These are phyloP conservation scores for Ogataea ramenticola DNA, from an alignment of 805 yeast genomes.

Conservation along the genomic window DNA sequence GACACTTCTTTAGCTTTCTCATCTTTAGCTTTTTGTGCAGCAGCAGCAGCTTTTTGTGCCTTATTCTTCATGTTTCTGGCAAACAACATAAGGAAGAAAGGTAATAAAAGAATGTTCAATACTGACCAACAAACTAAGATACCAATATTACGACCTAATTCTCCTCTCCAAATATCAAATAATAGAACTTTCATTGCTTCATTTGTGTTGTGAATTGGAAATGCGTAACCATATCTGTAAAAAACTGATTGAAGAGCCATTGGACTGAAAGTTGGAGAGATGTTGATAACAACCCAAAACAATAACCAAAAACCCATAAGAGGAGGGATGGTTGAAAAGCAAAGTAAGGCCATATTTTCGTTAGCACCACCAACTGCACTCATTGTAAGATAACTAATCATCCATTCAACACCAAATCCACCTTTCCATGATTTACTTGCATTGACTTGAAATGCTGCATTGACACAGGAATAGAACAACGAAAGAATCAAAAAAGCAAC, in stretches of 20 bases:
- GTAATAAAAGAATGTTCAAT: constrained; percentile 35
- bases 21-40: background rate
- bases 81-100: constrained; percentile 37
- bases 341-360: constrained; percentile 52
- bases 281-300: constrained; percentile 61
- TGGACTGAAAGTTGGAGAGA: constrained; percentile 63
- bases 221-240: constrained; percentile 57
- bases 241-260: constrained; percentile 50
- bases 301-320: constrained; percentile 64
- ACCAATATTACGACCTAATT: constrained; percentile 55
- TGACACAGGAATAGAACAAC: constrained; percentile 49
- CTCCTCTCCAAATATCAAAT: constrained; percentile 47
- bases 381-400: constrained; percentile 60
- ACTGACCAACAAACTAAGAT: constrained; percentile 56
- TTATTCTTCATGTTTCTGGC: constrained; percentile 28
- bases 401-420: constrained; percentile 74
- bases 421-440: constrained; percentile 47
- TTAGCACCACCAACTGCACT: constrained; percentile 71
- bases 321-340: constrained; percentile 52
- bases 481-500: constrained; percentile 51
- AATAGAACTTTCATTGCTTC: constrained; percentile 56
- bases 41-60: constrained; percentile 5
- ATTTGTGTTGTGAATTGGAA: constrained; percentile 62
- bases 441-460: constrained; percentile 63
- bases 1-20: background rate